Evolutionary conservation across 768 basidiomycete species (phyloP).

Genomic region (Suillus americanus): DNA sequence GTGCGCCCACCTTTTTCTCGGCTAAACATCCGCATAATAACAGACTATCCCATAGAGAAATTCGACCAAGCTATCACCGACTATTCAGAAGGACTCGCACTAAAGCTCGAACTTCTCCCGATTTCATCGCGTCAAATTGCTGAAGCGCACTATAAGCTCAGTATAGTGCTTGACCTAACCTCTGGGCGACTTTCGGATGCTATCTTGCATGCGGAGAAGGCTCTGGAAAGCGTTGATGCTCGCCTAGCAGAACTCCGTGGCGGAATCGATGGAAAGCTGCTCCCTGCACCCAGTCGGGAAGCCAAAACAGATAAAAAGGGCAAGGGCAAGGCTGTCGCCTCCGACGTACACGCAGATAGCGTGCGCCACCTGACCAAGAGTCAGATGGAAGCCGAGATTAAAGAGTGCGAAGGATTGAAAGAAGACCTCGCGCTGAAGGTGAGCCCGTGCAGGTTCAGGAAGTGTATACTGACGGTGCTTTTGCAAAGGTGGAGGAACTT

Average conservation of each 20-base stretch:
- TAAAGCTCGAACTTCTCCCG: constrained; percentile 76
- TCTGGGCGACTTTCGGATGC: constrained; percentile 82
- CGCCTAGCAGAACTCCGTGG: constrained; percentile 62
- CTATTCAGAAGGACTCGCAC: constrained; percentile 72
- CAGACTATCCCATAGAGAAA: constrained; percentile 61
- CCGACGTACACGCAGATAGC: constrained; percentile 36
- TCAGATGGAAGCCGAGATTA: constrained; percentile 78
- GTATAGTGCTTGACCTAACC: constrained; percentile 90
- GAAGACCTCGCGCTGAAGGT: constrained; percentile 88
- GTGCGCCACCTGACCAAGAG: constrained; percentile 66
- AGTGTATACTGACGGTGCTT: neutral
- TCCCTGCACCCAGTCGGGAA: constrained; percentile 31
- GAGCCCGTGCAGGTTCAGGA: constrained; percentile 1
- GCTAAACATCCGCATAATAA: neutral
- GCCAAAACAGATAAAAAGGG: constrained; percentile 50
- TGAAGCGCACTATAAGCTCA: constrained; percentile 91
- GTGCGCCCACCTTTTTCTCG: constrained; percentile 42
- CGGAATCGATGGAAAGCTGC: constrained; percentile 37
- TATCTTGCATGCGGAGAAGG: constrained; percentile 77
- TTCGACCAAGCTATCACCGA: constrained; percentile 93
- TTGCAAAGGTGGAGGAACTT: constrained; percentile 79
- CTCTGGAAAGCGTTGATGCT: constrained; percentile 73
- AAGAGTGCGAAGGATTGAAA: constrained; percentile 72
- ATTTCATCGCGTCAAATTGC: constrained; percentile 91
- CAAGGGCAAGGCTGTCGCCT: constrained; percentile 71